Base-by-base conservation (phyloP, 164 flowering plant genomes). In the Vitis rupestris region DNA sequence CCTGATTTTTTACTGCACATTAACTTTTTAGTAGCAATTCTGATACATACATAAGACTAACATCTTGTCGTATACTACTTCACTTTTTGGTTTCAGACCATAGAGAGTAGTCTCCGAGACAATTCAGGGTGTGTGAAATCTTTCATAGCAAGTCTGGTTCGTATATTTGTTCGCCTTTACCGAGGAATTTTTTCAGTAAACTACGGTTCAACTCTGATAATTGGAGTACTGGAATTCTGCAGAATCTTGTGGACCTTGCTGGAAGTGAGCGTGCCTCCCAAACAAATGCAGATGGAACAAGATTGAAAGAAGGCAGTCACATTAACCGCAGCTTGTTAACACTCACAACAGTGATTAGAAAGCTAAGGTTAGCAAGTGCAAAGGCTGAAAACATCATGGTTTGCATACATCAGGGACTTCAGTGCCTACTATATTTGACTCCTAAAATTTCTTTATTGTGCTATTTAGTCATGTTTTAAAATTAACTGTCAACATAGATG, bases 201-300 rank as follows among this genome's bases (percentile, higher is more conserved):
- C 50, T 63, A 23, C 6, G 30, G n/a, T 29, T 31, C 10, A 48
- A 4, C 58, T 50, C 44, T 53, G 50, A 47, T 78, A 5, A 66
- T 31, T 29, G 63, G 59, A 71, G 31, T 66, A 14, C 62, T 64
- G 53, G 9, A 67, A 63, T 51, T 63, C 60, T 74, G 63, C 83
- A 89, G 94, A 86, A 86, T 75, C 84, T 89, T 63, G 94, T 89
- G 59, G 94, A 89, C 74, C 91, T 89, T 70, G 94, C 94, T 67
- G 94, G 94, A 72, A 89, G 94, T 76, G 94, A 92, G 49, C 88
- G 92, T 54, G 86, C 83, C 54, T 78, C 90, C 59, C 95, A 88
- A 82, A 85, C 95, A 70, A 82, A 84, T 67, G 84, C 86, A 51
- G 90, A 67, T 75, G 95, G 94, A 52, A 10, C 78, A 29, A 84